phyloP scores from a whole-genome alignment of 371 early-diverging fungal genomes.

The Rhizopus arrhizus region DNA sequence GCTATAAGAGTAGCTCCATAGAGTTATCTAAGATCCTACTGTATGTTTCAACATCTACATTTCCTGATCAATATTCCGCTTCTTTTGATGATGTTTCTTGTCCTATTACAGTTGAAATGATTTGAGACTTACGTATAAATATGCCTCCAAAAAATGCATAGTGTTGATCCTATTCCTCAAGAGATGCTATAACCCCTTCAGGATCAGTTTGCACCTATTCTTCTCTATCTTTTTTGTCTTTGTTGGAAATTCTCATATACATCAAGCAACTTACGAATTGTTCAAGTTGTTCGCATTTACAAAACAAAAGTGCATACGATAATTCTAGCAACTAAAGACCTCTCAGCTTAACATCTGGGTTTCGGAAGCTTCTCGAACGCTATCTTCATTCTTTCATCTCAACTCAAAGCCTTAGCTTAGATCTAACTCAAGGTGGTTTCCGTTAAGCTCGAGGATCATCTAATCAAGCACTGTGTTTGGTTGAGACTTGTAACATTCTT shows the following conservation, averaged over 20 bases:
- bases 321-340: too few relatives aligned
- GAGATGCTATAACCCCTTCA: conserved; percentile 32
- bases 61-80: too few relatives aligned
- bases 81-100: too few relatives aligned
- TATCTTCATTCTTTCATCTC: neutral
- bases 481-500: conserved; percentile 12
- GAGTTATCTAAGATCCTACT: too few relatives aligned
- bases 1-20: neutral
- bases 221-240: conserved; percentile 10
- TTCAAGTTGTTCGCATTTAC: conserved; percentile 30
- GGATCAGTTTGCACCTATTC: neutral
- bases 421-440: too few relatives aligned
- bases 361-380: too few relatives aligned
- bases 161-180: conserved; percentile 21
- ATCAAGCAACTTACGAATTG: conserved; percentile 22
- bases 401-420: conserved; percentile 8
- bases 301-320: conserved; percentile 15
- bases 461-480: neutral
- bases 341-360: too few relatives aligned
- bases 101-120: too few relatives aligned
- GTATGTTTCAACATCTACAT: too few relatives aligned
- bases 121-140: too few relatives aligned
- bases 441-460: too few relatives aligned
- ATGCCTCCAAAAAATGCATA: conserved; percentile 24
- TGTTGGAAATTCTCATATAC: conserved; percentile 24